These are phyloP conservation scores for Sugiyamaella xylanicola DNA, from an alignment of 1,139 yeast species.

Conservation along the genomic window DNA sequence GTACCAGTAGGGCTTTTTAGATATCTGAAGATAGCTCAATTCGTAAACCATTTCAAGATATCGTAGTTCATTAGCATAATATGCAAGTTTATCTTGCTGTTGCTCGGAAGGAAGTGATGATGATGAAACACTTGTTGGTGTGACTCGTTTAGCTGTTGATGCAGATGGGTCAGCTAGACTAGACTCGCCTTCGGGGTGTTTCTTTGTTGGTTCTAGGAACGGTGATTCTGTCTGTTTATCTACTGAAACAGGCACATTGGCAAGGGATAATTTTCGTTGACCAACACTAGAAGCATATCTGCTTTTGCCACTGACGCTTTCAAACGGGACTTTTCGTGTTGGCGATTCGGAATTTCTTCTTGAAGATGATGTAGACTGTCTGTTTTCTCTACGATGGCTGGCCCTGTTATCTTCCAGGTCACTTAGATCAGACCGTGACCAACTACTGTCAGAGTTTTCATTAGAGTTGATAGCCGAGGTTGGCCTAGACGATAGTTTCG, in stretches of 20 bases:
- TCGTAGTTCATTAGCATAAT: slow-evolving; percentile 29
- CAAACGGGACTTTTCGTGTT: slow-evolving; percentile 22
- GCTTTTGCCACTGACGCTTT: slow-evolving; percentile 18
- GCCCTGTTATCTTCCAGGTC: slow-evolving; percentile 22
- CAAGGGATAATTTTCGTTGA: not conserved
- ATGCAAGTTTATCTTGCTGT: slow-evolving; percentile 13
- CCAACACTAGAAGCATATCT: slow-evolving; percentile 6
- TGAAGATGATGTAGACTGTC: slow-evolving; percentile 13
- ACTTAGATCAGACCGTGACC: slow-evolving; percentile 26
- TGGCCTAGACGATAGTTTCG: slow-evolving; percentile 25
- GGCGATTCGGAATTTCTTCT: slow-evolving; percentile 22
- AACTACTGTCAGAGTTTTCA: slow-evolving; percentile 27
- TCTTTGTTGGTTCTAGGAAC: not conserved
- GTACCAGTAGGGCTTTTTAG: slow-evolving; percentile 20
- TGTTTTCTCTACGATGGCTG: slow-evolving; percentile 1
- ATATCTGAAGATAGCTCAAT: slow-evolving; percentile 29
- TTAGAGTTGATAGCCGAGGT: slow-evolving; percentile 18
- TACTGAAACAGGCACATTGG: not conserved
- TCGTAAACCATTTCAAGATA: slow-evolving; percentile 33
- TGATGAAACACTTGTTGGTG: slow-evolving; percentile 3
- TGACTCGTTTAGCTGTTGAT: not conserved
- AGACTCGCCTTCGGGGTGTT: not conserved
- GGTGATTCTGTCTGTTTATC: not conserved
- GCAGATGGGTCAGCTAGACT: not conserved
- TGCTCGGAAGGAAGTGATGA: slow-evolving; percentile 12